These are phyloP conservation scores for Aegilops bicornis DNA, from an alignment of 176 grass and related monocot species.

Conservation along the genomic window DNA sequence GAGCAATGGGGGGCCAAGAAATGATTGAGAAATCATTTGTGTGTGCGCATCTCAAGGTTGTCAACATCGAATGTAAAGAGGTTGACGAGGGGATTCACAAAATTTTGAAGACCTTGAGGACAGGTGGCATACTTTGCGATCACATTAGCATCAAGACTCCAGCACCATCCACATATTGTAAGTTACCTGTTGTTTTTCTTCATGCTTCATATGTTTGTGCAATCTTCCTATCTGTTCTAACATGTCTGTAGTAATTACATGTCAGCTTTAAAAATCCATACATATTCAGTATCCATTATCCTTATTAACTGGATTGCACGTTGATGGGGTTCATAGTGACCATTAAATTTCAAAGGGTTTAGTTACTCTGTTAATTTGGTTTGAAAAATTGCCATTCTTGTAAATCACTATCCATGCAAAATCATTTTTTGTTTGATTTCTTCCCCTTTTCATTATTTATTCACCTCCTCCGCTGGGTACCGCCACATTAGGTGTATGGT, in stretches of 20 bases:
- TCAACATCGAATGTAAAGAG: background rate
- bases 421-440: too few relatives aligned
- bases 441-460: background rate
- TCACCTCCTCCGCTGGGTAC: background rate
- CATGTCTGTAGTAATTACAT: background rate
- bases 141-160: background rate
- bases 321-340: background rate
- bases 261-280: background rate
- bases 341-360: background rate
- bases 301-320: background rate
- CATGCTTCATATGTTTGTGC: background rate
- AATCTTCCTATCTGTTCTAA: too few relatives aligned
- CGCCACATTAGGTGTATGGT: too few relatives aligned
- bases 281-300: background rate
- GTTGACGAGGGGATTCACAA: background rate
- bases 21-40: background rate
- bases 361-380: background rate
- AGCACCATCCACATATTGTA: background rate
- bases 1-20: background rate
- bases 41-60: background rate
- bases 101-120: background rate
- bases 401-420: too few relatives aligned
- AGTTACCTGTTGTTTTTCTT: background rate
- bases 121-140: background rate
- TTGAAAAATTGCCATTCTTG: too few relatives aligned